Percentiles rank a stretch among this genome's conserved stretches.
These are phyloP conservation scores for Tricholoma sp. DNA, from an alignment of 768 basidiomycete genomes.

Conservation along the genomic window DNA sequence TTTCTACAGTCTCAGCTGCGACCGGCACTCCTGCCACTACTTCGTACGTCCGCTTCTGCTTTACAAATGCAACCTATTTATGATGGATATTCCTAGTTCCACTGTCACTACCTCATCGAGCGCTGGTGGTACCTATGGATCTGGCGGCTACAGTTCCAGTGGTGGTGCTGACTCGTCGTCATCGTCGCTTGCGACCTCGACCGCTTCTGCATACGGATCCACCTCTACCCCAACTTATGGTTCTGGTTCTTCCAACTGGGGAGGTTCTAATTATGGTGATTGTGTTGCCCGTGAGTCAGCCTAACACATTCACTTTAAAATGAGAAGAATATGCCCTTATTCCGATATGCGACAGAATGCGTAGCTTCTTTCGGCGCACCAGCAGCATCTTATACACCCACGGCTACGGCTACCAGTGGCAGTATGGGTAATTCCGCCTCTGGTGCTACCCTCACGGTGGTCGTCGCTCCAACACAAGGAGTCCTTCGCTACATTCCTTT, in stretches of 20 bases:
- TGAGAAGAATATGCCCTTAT: slow-evolving; percentile 4
- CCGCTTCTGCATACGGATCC: slow-evolving; percentile 21
- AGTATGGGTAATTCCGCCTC: slow-evolving; percentile 34
- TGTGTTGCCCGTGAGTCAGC: slow-evolving; percentile 62
- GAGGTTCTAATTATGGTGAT: slow-evolving; percentile 50
- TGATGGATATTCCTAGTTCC: background rate
- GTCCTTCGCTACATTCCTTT: slow-evolving; percentile 74
- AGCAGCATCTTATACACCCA: slow-evolving; percentile 29
- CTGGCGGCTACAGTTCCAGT: slow-evolving; percentile 1
- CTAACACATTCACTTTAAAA: background rate
- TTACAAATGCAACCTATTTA: background rate
- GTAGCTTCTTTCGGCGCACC: slow-evolving; percentile 49
- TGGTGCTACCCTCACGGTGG: slow-evolving; percentile 67
- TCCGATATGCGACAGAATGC: slow-evolving; percentile 48
- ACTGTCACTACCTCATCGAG: slow-evolving; percentile 11
- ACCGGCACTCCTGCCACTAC: background rate
- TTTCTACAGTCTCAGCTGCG: slow-evolving; percentile 41
- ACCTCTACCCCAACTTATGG: slow-evolving; percentile 51
- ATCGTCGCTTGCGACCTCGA: slow-evolving; percentile 15
- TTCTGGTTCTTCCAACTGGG: slow-evolving; percentile 58
- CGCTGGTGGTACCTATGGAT: slow-evolving; percentile 11
- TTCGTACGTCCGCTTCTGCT: background rate
- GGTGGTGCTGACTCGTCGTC: background rate
- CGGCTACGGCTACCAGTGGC: slow-evolving; percentile 26
- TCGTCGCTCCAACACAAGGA: slow-evolving; percentile 74